Conservation (phyloP, 2,329 filamentous ascomycete genomes). For the Neopestalotiopsis sp. region DNA sequence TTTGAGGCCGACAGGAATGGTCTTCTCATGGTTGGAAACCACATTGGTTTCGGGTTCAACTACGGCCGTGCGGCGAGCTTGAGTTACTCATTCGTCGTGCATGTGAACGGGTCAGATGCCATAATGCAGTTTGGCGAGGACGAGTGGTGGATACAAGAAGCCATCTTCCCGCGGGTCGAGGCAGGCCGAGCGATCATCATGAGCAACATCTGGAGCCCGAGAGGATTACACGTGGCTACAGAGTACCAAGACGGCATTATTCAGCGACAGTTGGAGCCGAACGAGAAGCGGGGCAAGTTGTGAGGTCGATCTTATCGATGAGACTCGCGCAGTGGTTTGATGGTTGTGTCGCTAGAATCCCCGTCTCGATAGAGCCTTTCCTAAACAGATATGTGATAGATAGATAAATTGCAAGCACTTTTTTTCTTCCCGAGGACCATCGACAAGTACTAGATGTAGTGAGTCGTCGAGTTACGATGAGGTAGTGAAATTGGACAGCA, state of each 20-base stretch:
- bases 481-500: too few relatives aligned
- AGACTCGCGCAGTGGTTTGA: too few relatives aligned
- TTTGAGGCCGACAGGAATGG: conserved; percentile 61
- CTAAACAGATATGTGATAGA: too few relatives aligned
- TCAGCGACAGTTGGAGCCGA: conserved; percentile 33
- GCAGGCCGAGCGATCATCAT: conserved; percentile 54
- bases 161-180: conserved; percentile 51
- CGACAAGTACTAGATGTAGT: too few relatives aligned
- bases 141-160: conserved; percentile 62
- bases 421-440: too few relatives aligned
- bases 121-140: conserved; percentile 48
- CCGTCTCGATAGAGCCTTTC: too few relatives aligned
- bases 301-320: conserved; percentile 17
- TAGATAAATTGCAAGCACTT: too few relatives aligned
- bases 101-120: conserved; percentile 53
- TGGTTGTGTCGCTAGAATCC: too few relatives aligned
- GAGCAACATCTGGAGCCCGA: conserved; percentile 60
- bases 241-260: conserved; percentile 60
- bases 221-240: conserved; percentile 58
- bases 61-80: conserved; percentile 51
- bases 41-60: conserved; percentile 51
- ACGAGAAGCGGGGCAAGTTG: conserved; percentile 30
- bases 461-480: too few relatives aligned
- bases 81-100: conserved; percentile 58
- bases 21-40: conserved; percentile 55